These are phyloP conservation scores for Agaricus blazei DNA, from an alignment of 768 basidiomycete genomes.

Conservation along the genomic window DNA sequence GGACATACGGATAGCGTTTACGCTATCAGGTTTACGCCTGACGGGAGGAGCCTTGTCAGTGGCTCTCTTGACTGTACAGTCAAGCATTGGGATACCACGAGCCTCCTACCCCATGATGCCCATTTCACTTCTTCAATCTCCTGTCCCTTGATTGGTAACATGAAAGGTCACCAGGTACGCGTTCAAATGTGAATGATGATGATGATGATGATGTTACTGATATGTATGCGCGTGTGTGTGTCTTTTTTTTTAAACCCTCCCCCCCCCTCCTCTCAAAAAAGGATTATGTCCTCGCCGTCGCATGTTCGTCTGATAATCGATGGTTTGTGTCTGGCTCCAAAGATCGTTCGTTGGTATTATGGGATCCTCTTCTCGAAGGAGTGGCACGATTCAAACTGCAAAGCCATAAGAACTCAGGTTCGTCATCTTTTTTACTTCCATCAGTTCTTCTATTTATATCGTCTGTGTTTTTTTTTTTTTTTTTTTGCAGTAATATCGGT, in stretches of 20 bases:
- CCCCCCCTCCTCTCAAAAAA: slow-evolving; percentile 20
- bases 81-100: slow-evolving; percentile 80
- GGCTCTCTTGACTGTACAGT: slow-evolving; percentile 88
- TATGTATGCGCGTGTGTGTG: too few relatives aligned
- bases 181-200: slow-evolving; percentile 40
- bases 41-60: slow-evolving; percentile 85
- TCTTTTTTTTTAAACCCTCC: too few relatives aligned
- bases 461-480: background rate
- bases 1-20: slow-evolving; percentile 87
- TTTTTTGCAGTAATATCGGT: slow-evolving; percentile 39
- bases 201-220: too few relatives aligned
- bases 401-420: slow-evolving; percentile 53
- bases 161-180: slow-evolving; percentile 71
- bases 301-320: slow-evolving; percentile 84
- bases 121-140: background rate
- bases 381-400: slow-evolving; percentile 93
- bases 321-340: slow-evolving; percentile 94
- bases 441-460: background rate
- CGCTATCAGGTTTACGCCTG: slow-evolving; percentile 88
- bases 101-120: slow-evolving; percentile 30
- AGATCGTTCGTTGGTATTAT: slow-evolving; percentile 94
- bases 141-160: slow-evolving; percentile 9
- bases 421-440: slow-evolving; percentile 17
- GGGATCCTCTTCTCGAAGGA: slow-evolving; percentile 64
- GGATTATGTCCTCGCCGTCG: slow-evolving; percentile 54